Evolutionary conservation across 805 yeast species (phyloP), one percentile per base, ranked within the genome.

Genomic region (Ogataea pilisensis): DNA sequence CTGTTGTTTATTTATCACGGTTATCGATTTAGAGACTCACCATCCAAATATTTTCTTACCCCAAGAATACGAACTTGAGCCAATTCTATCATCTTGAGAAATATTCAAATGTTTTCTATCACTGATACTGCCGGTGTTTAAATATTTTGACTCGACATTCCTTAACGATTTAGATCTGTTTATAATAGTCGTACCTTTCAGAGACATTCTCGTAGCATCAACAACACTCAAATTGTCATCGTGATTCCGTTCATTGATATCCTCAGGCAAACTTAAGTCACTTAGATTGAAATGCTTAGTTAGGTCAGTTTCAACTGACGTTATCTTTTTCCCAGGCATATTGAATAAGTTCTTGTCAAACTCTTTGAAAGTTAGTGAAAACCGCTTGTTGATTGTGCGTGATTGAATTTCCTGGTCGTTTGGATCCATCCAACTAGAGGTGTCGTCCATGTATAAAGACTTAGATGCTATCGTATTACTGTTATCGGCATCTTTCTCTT

Each of bases 401-500:
- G 48, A 38, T 12, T 33, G 18, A 21, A 20, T 8, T 5, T 31
- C 11, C 2, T 12, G 29, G 21, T 58, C 64, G 38, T 57, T 50
- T 3, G 78, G 72, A 39, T 74, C 79, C 78, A 75, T 73, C 80
- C 80, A 75, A 41, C 67, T 70, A 16, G 70, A 64, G 31, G 69
- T 72, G 6, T 71, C 76, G 4, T 24, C 27, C 3, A 63, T 55
- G 49, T 73, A 68, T 31, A 70, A 31, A 3, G 63, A 53, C 13
- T 70, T 44, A 13, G 55, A 40, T 2, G 45, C 45, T 13, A 47
- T 31, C 1, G 51, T 49, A 18, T 31, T 32, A 12, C 38, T 42
- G 13, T 44, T 38, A 4, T 42, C 43, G 4, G 20, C 17, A 26
- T 37, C 41, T 12, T 27, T 16, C n/a, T 33, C 42, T 13, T 34